Evolutionary conservation across 2,329 filamentous ascomycete genomes (phyloP).

Genomic region (Calonectria henricotiae): DNA sequence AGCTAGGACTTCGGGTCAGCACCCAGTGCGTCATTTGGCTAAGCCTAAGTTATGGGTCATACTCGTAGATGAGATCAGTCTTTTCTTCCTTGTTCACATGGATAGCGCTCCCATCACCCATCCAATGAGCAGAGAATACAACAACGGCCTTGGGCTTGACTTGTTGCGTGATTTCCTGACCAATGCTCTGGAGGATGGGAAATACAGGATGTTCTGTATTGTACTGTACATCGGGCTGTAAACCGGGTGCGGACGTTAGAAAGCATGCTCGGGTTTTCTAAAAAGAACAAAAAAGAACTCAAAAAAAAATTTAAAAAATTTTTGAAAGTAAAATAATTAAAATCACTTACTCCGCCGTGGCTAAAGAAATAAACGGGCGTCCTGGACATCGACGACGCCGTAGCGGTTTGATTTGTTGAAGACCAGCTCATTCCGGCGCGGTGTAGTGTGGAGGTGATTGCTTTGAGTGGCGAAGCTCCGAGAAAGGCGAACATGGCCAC

Average conservation of each 20-base stretch:
- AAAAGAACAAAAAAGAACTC: background rate
- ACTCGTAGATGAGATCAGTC: conserved; percentile 82
- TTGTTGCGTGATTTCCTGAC: conserved; percentile 78
- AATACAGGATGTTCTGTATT: conserved; percentile 80
- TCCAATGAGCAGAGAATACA: conserved; percentile 86
- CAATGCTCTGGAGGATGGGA: conserved; percentile 75
- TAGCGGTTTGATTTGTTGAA: conserved; percentile 36
- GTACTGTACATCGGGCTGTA: conserved; percentile 77
- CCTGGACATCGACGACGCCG: conserved; percentile 27
- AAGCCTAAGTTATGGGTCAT: conserved; percentile 31
- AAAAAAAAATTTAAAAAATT: no score
- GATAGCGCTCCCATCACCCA: conserved; percentile 71
- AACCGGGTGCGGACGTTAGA: background rate
- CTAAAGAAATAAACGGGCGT: conserved; percentile 68
- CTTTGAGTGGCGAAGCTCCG: conserved; percentile 46
- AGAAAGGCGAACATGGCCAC: conserved; percentile 49
- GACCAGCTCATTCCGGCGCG: conserved; percentile 44
- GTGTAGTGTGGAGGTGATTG: conserved; percentile 47
- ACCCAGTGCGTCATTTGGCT: background rate
- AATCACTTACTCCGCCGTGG: conserved; percentile 65
- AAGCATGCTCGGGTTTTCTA: background rate
- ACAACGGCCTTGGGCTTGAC: conserved; percentile 82
- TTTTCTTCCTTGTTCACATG: conserved; percentile 77
- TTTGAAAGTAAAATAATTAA: no score
- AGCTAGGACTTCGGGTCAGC: conserved; percentile 61